Evolutionary conservation across 768 basidiomycete species (phyloP).

Genomic region (Piloderma croceum): DNA sequence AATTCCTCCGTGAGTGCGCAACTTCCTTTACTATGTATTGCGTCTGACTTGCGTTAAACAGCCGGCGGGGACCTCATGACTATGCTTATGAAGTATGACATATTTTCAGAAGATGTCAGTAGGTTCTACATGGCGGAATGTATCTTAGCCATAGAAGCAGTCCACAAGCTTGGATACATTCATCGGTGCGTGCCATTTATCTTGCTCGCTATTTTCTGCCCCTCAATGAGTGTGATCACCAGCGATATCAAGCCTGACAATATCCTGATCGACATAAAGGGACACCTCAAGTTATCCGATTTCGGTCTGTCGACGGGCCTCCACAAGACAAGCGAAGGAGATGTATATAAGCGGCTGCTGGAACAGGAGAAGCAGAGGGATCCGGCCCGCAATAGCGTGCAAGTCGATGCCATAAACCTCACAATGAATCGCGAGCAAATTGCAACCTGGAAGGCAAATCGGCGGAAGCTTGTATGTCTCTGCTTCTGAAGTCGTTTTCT

Average conservation of each 20-base stretch:
- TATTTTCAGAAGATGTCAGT: constrained; percentile 97
- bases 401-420: constrained; percentile 95
- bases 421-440: constrained; percentile 97
- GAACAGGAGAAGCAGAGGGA: constrained; percentile 67
- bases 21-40: constrained; percentile 30
- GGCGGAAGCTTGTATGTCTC: constrained; percentile 76
- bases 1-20: constrained; percentile 47
- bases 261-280: constrained; percentile 94
- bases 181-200: constrained; percentile 63
- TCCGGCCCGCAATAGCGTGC: constrained; percentile 85
- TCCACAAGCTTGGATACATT: constrained; percentile 98
- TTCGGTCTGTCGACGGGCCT: constrained; percentile 97
- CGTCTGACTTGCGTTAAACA: too few species aligned
- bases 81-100: constrained; percentile 99
- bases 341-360: constrained; percentile 88
- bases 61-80: constrained; percentile 99
- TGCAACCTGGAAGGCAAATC: constrained; percentile 98
- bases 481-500: not conserved
- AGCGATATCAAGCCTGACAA: constrained; percentile 99
- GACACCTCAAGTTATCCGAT: constrained; percentile 96
- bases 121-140: constrained; percentile 99
- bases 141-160: constrained; percentile 95
- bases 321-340: constrained; percentile 92
- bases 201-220: not conserved
- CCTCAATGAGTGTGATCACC: constrained; percentile 5